These are phyloP conservation scores for Diplotaxis tenuifolia DNA, from an alignment of 345 rosid genomes.

Conservation along the genomic window DNA sequence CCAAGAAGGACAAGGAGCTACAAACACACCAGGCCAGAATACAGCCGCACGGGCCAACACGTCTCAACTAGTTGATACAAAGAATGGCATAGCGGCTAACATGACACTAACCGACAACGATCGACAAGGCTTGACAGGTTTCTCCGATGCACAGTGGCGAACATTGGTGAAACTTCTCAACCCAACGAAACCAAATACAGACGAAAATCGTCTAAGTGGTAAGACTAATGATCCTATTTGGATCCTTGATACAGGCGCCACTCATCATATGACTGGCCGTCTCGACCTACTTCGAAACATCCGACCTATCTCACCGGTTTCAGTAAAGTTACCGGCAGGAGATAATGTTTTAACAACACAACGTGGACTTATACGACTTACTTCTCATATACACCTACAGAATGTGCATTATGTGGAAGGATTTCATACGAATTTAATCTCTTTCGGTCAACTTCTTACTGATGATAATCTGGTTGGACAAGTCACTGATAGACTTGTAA, in stretches of 20 bases:
- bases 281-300: no score
- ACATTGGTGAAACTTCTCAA: no score
- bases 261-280: not conserved
- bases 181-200: no score
- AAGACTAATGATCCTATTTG: not conserved
- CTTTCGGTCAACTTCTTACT: not conserved
- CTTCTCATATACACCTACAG: not conserved
- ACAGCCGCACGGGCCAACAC: not conserved
- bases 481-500: not conserved
- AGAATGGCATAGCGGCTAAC: no score
- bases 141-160: no score
- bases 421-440: not conserved
- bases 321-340: not conserved
- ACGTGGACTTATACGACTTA: not conserved
- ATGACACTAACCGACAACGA: no score
- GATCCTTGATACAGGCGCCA: not conserved
- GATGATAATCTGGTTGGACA: not conserved
- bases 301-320: not conserved
- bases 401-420: not conserved
- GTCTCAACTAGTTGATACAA: no score
- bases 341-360: not conserved
- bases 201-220: not conserved
- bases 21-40: not conserved
- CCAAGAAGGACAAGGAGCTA: not conserved
- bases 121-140: no score